phyloP scores from a whole-genome alignment of 345 rosid genomes.

The Pistacia integerrima region DNA sequence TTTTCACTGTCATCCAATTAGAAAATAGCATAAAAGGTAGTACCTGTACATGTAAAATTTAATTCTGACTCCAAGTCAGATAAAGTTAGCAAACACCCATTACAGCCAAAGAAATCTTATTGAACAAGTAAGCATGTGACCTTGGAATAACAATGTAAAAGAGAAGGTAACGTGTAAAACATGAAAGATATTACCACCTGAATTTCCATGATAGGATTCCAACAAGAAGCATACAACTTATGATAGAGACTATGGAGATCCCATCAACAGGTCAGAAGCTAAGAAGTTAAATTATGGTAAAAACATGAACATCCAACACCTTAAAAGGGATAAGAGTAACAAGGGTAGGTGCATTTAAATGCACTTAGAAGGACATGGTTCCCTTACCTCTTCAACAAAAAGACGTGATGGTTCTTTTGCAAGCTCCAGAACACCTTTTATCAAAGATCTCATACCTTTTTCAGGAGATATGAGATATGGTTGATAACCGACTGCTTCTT shows the following conservation, averaged over 20 bases:
- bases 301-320: conserved; percentile 4
- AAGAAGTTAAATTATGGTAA: background rate
- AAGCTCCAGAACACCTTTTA: too few relatives aligned
- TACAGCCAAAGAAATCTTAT: background rate
- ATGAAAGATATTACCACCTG: conserved; percentile 3
- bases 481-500: conserved; percentile 81
- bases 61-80: background rate
- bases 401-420: too few relatives aligned
- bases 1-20: conserved; percentile 9
- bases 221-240: background rate
- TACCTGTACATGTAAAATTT: background rate
- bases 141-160: conserved; percentile 2
- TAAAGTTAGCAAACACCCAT: background rate
- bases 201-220: background rate
- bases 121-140: background rate
- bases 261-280: conserved; percentile 2
- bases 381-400: too few relatives aligned
- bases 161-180: conserved; percentile 8
- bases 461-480: background rate
- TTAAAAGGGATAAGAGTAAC: background rate
- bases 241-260: background rate
- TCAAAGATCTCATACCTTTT: too few relatives aligned
- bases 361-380: background rate
- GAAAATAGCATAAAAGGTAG: background rate
- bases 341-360: background rate